phyloP scores from a whole-genome alignment of 805 yeast genomes.

The Saccharomyces paradoxus region DNA sequence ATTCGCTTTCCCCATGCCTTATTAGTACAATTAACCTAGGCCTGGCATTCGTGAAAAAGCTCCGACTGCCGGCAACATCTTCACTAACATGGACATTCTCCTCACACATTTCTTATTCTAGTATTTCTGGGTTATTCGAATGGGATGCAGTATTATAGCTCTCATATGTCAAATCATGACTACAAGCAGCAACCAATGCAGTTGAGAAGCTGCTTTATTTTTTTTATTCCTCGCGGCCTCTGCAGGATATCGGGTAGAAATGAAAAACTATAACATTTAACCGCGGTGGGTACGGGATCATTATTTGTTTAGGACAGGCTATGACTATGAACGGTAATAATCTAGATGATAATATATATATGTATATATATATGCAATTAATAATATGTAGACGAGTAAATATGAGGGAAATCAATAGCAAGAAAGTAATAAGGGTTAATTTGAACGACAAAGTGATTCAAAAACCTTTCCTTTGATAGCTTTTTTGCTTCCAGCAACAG shows the following conservation, averaged over 20 bases:
- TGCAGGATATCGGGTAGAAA: not conserved
- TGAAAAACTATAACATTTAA: not conserved
- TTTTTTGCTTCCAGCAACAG: not conserved
- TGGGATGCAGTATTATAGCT: not conserved
- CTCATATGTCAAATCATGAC: not conserved
- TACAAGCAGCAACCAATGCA: not conserved
- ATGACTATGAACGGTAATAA: not conserved
- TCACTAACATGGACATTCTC: not conserved
- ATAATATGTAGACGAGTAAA: not conserved
- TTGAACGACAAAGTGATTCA: not conserved
- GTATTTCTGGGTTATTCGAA: not conserved
- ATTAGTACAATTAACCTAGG: conserved; percentile 60
- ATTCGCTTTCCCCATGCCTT: conserved; percentile 90
- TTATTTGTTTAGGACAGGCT: not conserved
- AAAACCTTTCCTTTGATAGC: not conserved
- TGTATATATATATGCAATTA: not conserved
- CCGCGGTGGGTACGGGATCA: not conserved
- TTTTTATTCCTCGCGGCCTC: not conserved
- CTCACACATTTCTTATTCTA: not conserved
- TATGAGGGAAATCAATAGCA: not conserved
- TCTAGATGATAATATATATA: not conserved
- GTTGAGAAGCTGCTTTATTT: not conserved
- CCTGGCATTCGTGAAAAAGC: conserved; percentile 23
- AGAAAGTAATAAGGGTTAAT: not conserved
- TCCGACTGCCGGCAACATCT: not conserved